Base-by-base conservation (phyloP, 2,329 filamentous ascomycete genomes). In the Ophiostoma ips region DNA sequence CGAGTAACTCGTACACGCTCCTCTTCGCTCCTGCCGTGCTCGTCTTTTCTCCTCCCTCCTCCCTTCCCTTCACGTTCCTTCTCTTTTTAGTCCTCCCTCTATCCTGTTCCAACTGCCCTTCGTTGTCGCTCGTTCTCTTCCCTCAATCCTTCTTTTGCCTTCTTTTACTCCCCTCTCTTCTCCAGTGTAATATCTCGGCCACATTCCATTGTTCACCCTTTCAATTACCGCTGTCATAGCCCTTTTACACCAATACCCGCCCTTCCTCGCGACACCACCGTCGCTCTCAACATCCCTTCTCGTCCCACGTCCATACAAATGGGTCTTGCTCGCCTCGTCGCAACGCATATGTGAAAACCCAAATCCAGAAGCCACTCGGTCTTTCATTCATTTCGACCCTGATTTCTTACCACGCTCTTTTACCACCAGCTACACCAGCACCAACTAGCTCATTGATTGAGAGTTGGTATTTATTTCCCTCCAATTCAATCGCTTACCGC, bases 61-160 rank as follows among this genome's bases (percentile, higher is more conserved):
- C 21, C 34, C 34, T n/a, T 31, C 38, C 45, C 30, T 35, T n/a
- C n/a, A n/a, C n/a, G n/a, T n/a, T n/a, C n/a, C n/a, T n/a, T n/a
- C n/a, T n/a, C n/a, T 18, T 49, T 45, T 49, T 35, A 47, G 34
- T 21, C 46, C 24, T 48, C 24, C 44, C 36, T 48, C 45, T 36
- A 24, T 40, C 38, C 41, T 28, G 36, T 13, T 3, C 19, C 37
- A 24, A 21, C 15, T 45, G 21, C 41, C 3, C 24, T 43, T 43
- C 5, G 13, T 9, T 31, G 11, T 43, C 28, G 8, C 21, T 41
- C 21, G 12, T n/a, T 30, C 6, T 31, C 15, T 43, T 43, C 38
- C 24, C 24, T 28, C 24, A 8, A 28, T 8, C 24, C 24, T 43
- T 16, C 24, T 30, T 11, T 13, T 43, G 21, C 16, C 40, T 30